Evolutionary conservation across 208 protist species (phyloP), one percentile per base, ranked within the genome.

Genomic region (Acanthamoeba healyi): DNA sequence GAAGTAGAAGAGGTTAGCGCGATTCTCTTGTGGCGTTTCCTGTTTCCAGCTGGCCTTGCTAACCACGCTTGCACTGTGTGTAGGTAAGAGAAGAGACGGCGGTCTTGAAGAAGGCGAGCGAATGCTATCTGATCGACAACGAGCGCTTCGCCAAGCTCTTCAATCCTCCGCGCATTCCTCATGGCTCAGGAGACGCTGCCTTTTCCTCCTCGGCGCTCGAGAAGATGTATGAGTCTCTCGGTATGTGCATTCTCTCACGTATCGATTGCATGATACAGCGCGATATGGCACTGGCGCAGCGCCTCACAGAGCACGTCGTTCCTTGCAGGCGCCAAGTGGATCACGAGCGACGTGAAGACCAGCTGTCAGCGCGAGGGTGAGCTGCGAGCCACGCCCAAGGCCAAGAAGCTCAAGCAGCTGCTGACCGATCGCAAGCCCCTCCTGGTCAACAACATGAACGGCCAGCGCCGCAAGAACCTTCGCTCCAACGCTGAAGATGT

Each of bases 371-470:
- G 74, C 10, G 44, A 54, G 42, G 74, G 42, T n/a, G 17, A 29
- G 74, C 74, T 34, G 24, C 12, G 17, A 14, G 74, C 17, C 9
- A 56, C 74, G 24, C 36, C 42, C 74, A 84, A 54, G 29, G 36
- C 74, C 36, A 84, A 54, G 42, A 17, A 32, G n/a, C 74, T 84
- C n/a, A 46, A 54, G 22, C 36, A 12, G 0, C 74, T 84, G 15
- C 42, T 84, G 74, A 54, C 74, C 74, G 74, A 84, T 19, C 74
- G 74, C 40, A 84, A 26, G 74, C 42, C 74, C 9, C 74, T 84
- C 14, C 74, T 84, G 24, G n/a, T 84, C 74, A 46, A 84, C 74
- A 84, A 84, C 74, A 84, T 84, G 74, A 84, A 84, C 74, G 74
- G 74, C 36, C 17, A 84, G 40, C 74, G 74, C 42, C 17, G 74